Conservation (phyloP, 352 stramenopile genomes). For the Blastocystis sp. region DNA sequence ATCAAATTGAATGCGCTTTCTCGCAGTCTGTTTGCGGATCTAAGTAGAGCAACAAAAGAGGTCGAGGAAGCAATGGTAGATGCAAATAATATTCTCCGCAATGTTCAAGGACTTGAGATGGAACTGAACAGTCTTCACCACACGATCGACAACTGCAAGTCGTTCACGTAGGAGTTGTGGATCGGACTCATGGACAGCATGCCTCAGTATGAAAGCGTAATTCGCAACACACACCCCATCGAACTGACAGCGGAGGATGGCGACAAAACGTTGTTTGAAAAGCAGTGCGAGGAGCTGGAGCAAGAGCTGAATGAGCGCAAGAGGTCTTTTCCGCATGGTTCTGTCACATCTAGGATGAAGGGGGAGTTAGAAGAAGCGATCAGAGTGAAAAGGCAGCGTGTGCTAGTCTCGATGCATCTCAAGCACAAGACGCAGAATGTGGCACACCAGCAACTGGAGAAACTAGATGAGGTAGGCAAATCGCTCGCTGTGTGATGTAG, state of each 20-base stretch:
- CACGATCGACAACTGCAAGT: constrained; percentile 9
- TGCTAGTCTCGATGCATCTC: neutral
- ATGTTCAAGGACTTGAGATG: constrained; percentile 29
- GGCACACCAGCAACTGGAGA: neutral
- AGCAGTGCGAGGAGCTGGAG: neutral
- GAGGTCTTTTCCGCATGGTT: neutral
- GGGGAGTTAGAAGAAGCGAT: neutral
- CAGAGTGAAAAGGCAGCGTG: neutral
- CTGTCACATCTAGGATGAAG: neutral
- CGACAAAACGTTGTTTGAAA: neutral
- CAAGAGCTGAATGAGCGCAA: constrained; percentile 39
- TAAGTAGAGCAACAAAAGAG: neutral
- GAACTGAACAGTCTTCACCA: neutral
- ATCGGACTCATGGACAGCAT: neutral
- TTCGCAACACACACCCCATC: neutral
- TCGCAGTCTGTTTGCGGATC: neutral
- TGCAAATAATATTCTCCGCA: neutral
- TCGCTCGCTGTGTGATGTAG: neutral
- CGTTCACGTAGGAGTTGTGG: neutral
- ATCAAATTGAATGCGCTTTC: constrained; percentile 23
- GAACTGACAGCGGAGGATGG: neutral
- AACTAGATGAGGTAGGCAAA: neutral
- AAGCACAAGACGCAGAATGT: constrained; percentile 19
- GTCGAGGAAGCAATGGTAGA: constrained; percentile 16
- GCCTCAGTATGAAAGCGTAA: neutral